A percentile compares a stretch with the other conserved stretches of the same genome.
Conservation (phyloP, 768 basidiomycete genomes). For the Suillus placidus region DNA sequence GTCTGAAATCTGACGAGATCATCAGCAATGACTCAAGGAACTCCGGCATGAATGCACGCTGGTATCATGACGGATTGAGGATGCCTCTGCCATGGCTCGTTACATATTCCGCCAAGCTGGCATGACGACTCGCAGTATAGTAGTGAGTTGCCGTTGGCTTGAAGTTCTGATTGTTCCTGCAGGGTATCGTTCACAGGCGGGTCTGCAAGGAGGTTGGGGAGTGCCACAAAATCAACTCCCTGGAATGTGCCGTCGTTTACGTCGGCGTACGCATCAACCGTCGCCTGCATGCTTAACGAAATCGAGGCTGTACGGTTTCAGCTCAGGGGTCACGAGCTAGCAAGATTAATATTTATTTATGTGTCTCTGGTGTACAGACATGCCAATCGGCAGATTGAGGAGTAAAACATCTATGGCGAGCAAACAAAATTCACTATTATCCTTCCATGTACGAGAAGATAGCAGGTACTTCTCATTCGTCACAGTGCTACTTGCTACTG, state of each 20-base stretch:
- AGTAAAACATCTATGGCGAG: not conserved
- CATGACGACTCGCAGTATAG: not conserved
- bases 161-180: not conserved
- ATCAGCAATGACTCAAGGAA: too few relatives aligned
- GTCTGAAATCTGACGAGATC: too few relatives aligned
- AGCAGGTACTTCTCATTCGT: not conserved
- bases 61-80: too few relatives aligned
- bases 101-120: not conserved
- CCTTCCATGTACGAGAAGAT: not conserved
- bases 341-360: too few relatives aligned
- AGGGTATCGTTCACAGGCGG: not conserved
- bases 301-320: not conserved
- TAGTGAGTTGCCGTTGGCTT: not conserved
- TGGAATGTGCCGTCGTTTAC: not conserved
- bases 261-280: not conserved
- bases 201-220: not conserved
- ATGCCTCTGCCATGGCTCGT: not conserved
- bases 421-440: not conserved
- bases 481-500: not conserved
- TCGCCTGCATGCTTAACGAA: accelerated
- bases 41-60: too few relatives aligned
- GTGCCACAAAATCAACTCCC: not conserved
- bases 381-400: too few relatives aligned
- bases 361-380: too few relatives aligned
- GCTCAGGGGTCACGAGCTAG: too few relatives aligned